These are phyloP conservation scores for Zoysia japonica DNA, from an alignment of 176 grass and related monocot species.

Conservation along the genomic window DNA sequence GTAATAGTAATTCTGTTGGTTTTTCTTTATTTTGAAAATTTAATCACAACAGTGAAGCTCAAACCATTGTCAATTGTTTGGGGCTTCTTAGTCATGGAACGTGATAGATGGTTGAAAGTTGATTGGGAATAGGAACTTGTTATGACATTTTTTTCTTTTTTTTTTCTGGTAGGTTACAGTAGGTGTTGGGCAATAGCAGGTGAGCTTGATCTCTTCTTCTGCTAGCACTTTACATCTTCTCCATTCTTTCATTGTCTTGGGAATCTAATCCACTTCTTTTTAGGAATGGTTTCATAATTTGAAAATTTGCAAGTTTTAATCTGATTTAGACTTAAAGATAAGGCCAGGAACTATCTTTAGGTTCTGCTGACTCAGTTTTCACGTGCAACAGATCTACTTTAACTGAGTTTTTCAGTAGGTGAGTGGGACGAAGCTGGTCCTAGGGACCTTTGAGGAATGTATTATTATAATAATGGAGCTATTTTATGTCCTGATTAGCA, in stretches of 20 bases:
- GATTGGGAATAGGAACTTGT: constrained; percentile 27
- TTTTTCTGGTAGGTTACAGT: constrained; percentile 29
- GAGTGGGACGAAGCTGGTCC: constrained; percentile 9
- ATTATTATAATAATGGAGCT: constrained; percentile 2
- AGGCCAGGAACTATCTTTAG: constrained; percentile 21
- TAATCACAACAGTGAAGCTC: constrained; percentile 11
- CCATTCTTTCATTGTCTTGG: constrained; percentile 20
- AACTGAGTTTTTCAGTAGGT: constrained; percentile 33
- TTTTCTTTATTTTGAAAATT: constrained; percentile 21
- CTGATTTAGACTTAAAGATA: constrained; percentile 53
- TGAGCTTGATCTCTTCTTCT: constrained; percentile 38
- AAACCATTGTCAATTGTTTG: constrained; percentile 1
- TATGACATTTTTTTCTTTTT: constrained; percentile 28
- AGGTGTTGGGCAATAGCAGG: constrained; percentile 36
- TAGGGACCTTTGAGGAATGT: background rate
- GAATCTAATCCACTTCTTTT: constrained; percentile 40
- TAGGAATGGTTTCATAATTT: constrained; percentile 53
- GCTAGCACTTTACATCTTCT: background rate
- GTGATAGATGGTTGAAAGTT: constrained; percentile 14
- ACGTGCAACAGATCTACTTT: constrained; percentile 20
- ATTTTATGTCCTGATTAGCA: constrained; percentile 1
- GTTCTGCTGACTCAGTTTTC: constrained; percentile 26
- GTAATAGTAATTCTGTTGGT: background rate
- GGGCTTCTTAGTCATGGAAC: constrained; percentile 1
- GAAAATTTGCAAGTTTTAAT: constrained; percentile 54